These are phyloP conservation scores for Wilcoxina mikolae DNA, from an alignment of 495 filamentous ascomycete genomes.

Conservation along the genomic window DNA sequence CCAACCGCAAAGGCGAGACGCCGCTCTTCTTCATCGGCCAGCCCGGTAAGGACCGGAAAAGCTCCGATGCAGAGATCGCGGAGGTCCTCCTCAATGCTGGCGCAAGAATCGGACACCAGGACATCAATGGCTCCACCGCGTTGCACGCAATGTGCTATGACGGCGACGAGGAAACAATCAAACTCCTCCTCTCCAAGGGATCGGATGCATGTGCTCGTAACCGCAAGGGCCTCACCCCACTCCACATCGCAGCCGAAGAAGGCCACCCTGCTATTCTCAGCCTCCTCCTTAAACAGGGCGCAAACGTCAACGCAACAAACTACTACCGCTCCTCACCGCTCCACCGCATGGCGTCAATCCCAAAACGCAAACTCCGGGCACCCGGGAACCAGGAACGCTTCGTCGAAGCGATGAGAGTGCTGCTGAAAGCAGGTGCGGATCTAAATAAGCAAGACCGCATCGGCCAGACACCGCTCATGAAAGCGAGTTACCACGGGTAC, in stretches of 20 bases:
- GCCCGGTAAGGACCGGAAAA: too few relatives aligned
- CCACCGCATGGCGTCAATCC: neutral
- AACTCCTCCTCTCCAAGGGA: neutral
- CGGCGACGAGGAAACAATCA: neutral
- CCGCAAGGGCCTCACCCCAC: neutral
- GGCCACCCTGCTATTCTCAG: neutral
- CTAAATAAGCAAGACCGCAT: neutral
- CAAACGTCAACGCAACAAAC: neutral
- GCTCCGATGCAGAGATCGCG: neutral
- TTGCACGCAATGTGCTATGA: neutral
- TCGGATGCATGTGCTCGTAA: neutral
- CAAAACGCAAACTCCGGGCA: neutral
- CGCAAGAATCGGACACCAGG: neutral
- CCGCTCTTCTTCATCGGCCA: neutral
- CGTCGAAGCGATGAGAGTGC: neutral
- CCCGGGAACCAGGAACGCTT: neutral
- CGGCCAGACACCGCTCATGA: constrained; percentile 3
- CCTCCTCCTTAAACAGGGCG: neutral
- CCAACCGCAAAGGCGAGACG: neutral
- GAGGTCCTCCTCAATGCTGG: neutral
- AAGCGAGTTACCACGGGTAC: neutral
- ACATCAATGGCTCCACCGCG: neutral
- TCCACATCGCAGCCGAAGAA: neutral
- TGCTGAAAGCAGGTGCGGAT: neutral
- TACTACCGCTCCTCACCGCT: constrained; percentile 4